These are phyloP conservation scores for Friedmanniomyces simplex DNA, from an alignment of 495 filamentous ascomycete species.

Conservation along the genomic window DNA sequence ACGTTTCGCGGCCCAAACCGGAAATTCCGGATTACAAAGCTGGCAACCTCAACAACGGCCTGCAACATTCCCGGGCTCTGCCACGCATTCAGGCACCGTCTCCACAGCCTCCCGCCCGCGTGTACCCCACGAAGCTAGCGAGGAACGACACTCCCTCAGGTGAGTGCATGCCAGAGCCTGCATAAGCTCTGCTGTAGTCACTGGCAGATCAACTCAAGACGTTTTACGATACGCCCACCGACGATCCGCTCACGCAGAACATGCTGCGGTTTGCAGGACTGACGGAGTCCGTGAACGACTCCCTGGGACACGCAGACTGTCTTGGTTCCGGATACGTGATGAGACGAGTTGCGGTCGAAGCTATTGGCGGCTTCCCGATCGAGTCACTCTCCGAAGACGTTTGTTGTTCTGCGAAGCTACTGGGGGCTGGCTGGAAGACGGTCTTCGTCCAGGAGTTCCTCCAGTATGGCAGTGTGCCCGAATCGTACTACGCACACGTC, in stretches of 20 bases:
- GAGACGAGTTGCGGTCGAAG: constrained; percentile 39
- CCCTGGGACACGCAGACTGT: constrained; percentile 40
- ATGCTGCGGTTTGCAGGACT: constrained; percentile 40
- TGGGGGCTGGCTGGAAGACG: constrained; percentile 42
- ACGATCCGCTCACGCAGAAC: constrained; percentile 42
- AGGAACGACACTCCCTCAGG: background rate
- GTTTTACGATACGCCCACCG: constrained; percentile 44
- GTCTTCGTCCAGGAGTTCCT: constrained; percentile 42
- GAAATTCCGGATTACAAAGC: constrained; percentile 47
- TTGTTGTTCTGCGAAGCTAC: constrained; percentile 37
- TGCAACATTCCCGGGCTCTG: constrained; percentile 25
- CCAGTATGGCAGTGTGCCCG: constrained; percentile 44
- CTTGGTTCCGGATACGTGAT: constrained; percentile 45
- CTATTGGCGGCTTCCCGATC: constrained; percentile 42
- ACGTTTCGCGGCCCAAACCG: constrained; percentile 32
- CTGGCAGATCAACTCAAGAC: constrained; percentile 25
- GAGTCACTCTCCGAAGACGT: constrained; percentile 45
- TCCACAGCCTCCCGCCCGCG: background rate
- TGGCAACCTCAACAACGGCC: constrained; percentile 43
- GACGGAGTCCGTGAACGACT: constrained; percentile 44
- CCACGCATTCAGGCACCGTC: background rate
- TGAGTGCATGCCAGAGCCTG: background rate
- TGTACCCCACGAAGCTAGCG: background rate
- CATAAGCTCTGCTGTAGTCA: background rate
- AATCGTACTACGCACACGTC: constrained; percentile 37